Conservation (phyloP, 2,329 filamentous ascomycete genomes). For the Aspergillus amoenus region DNA sequence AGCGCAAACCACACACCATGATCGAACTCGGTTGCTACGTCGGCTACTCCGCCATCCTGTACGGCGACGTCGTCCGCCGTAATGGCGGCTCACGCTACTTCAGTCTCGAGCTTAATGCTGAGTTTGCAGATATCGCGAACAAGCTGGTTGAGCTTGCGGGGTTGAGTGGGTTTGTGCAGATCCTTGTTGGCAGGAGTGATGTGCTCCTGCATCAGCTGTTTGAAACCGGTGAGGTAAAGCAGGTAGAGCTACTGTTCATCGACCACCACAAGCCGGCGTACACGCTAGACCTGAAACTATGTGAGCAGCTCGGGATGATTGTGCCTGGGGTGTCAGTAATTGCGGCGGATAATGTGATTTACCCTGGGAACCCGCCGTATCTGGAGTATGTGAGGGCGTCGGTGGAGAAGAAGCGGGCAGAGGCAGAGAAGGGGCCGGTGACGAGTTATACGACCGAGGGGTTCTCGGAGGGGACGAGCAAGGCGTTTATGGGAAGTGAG, state of each 20-base stretch:
- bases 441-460: slow-evolving; percentile 20
- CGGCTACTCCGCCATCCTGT: slow-evolving; percentile 77
- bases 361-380: slow-evolving; percentile 47
- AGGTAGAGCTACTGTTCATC: slow-evolving; percentile 72
- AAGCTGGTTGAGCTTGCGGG: slow-evolving; percentile 73
- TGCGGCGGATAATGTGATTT: slow-evolving; percentile 47
- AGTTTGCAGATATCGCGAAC: slow-evolving; percentile 69
- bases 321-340: slow-evolving; percentile 50
- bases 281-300: slow-evolving; percentile 71
- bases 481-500: slow-evolving; percentile 26
- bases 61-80: slow-evolving; percentile 64
- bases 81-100: slow-evolving; percentile 66
- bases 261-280: slow-evolving; percentile 81
- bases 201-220: slow-evolving; percentile 64
- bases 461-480: slow-evolving; percentile 20
- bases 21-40: slow-evolving; percentile 80
- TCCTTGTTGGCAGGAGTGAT: slow-evolving; percentile 69
- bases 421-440: slow-evolving; percentile 27
- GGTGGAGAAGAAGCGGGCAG: slow-evolving; percentile 60
- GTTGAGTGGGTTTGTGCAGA: slow-evolving; percentile 66
- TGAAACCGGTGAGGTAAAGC: slow-evolving; percentile 51
- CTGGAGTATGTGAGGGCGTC: slow-evolving; percentile 66
- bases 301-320: slow-evolving; percentile 68
- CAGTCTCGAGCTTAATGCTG: slow-evolving; percentile 71
- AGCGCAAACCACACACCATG: slow-evolving; percentile 67